phyloP scores from a whole-genome alignment of 192 early-diverging fungal species.

The Coemansia sp. region DNA sequence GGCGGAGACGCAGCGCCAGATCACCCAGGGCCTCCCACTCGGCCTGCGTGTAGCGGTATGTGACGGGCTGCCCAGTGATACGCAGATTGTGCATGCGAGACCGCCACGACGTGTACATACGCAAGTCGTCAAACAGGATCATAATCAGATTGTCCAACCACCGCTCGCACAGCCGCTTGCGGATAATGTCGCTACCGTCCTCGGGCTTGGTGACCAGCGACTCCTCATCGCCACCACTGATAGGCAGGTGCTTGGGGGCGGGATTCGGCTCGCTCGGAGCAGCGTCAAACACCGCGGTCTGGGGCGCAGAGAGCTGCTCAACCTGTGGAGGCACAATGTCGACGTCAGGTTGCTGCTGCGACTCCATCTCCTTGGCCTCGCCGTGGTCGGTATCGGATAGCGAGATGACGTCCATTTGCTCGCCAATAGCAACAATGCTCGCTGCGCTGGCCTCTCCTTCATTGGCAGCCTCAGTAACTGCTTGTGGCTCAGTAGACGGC shows the following conservation, averaged over 20 bases:
- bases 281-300: slow-evolving; percentile 22
- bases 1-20: slow-evolving; percentile 80
- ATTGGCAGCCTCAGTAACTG: background rate
- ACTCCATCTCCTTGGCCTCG: slow-evolving; percentile 5
- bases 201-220: slow-evolving; percentile 8
- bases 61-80: slow-evolving; percentile 58
- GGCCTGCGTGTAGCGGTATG: slow-evolving; percentile 90
- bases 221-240: slow-evolving; percentile 9
- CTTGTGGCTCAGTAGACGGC: background rate
- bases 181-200: background rate
- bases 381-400: slow-evolving; percentile 29
- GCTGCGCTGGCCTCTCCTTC: slow-evolving; percentile 15
- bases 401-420: slow-evolving; percentile 55
- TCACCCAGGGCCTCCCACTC: slow-evolving; percentile 99
- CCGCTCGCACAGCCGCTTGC: slow-evolving; percentile 98
- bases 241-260: slow-evolving; percentile 9
- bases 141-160: slow-evolving; percentile 99
- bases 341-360: slow-evolving; percentile 9
- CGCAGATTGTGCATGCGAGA: slow-evolving; percentile 70
- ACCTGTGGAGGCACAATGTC: slow-evolving; percentile 17
- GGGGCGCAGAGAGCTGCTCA: slow-evolving; percentile 28
- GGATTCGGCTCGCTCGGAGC: slow-evolving; percentile 3
- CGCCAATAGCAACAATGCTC: slow-evolving; percentile 38
- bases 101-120: slow-evolving; percentile 91
- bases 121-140: slow-evolving; percentile 96